Evolutionary conservation across 345 rosid species (phyloP), one percentile per base, ranked within the genome.

Genomic region (Eucalyptus guilfoylei): DNA sequence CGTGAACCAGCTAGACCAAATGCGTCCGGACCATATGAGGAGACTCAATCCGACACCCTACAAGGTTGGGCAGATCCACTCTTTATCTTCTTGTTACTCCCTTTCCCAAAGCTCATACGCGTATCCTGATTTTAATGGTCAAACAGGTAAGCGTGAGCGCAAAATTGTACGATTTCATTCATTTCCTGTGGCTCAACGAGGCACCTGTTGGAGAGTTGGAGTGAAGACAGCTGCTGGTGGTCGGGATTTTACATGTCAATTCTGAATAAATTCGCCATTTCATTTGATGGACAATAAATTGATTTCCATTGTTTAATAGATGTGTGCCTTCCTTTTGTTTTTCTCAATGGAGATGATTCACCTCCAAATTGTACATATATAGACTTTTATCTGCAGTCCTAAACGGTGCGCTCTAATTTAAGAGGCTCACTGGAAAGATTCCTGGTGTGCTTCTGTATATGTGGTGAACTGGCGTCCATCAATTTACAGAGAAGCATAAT

Each of bases 181-280:
- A 98, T 91, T 95, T 95, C 93, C 92, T 98, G 48, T 98, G 99
- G 99, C 99, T 98, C 90, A 98, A 98, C 10, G 99, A 98, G 93
- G 99, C 99, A 11, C 99, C 99, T 6, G 99, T 98, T 9, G 99
- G 99, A 88, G 99, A 98, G 92, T 90, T 98, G 92, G 96, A 94
- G 87, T 97, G 89, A 89, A 50, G 52, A 24, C 80, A 23, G 87
- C 42, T 15, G 49, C 7, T 34, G 80, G 80, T 34, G 21, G 80
- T 69, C 80, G 37, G 2, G 24, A 69, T 16, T 44, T 69, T 34
- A 34, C 44, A 5, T 4, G 42, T 34, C 80, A 21, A 21, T 37
- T 21, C 3, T 40, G 28, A 72, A 72, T 72, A 76, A 76, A 76
- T 19, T 76, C 83, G 45, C 45, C 45, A 37, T 76, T 76, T 76